These are phyloP conservation scores for Pyrenophora graminea DNA, from an alignment of 2,329 filamentous ascomycete species.

Conservation along the genomic window DNA sequence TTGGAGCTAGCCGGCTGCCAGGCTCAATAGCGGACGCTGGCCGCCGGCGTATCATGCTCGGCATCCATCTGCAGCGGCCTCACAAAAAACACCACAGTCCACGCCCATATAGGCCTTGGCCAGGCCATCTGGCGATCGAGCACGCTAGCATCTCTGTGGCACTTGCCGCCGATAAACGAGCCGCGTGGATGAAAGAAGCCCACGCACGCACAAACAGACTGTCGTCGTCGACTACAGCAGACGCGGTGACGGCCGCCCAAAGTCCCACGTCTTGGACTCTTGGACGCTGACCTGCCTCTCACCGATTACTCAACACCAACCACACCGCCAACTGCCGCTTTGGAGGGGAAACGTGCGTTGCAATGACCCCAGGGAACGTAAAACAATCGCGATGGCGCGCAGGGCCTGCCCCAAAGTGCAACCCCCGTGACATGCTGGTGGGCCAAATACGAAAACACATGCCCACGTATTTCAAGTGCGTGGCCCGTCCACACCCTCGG, in stretches of 20 bases:
- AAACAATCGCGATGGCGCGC: constrained; percentile 5
- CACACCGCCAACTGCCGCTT: neutral
- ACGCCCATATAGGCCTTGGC: constrained; percentile 1
- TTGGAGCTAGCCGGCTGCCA: constrained; percentile 9
- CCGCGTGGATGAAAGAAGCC: neutral
- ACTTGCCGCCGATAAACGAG: constrained; percentile 11
- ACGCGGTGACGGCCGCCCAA: no score
- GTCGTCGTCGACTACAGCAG: no score
- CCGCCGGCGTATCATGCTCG: constrained; percentile 2
- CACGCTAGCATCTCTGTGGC: constrained; percentile 10
- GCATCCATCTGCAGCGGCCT: neutral
- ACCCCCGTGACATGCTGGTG: neutral
- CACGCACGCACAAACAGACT: no score
- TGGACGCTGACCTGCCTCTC: neutral
- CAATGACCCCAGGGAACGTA: neutral
- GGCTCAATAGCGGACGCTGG: constrained; percentile 11
- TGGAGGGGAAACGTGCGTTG: constrained; percentile 2
- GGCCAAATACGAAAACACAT: constrained; percentile 7
- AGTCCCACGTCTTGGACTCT: no score
- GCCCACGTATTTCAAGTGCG: constrained; percentile 2
- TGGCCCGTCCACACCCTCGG: neutral
- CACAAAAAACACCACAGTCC: constrained; percentile 1
- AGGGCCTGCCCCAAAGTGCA: constrained; percentile 8
- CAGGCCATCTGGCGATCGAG: constrained; percentile 9
- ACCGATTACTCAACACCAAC: neutral